These are phyloP conservation scores for Cutaneotrichosporon spelunceum DNA, from an alignment of 1,284 basidiomycete genomes.

Conservation along the genomic window DNA sequence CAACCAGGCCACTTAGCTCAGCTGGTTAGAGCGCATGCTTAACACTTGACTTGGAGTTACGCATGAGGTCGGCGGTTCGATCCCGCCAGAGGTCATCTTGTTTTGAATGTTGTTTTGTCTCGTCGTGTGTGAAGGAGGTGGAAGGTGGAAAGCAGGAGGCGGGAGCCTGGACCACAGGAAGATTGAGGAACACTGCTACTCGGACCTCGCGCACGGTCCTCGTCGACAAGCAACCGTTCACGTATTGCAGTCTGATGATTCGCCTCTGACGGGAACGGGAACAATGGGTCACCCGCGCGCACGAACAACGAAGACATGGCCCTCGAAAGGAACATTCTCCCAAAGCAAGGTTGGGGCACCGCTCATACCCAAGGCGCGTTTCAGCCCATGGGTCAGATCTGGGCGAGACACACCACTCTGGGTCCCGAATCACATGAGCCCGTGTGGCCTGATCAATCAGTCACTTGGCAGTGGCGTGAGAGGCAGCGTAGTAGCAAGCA, in stretches of 20 bases:
- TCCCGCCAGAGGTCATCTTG: neutral
- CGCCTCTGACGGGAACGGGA: neutral
- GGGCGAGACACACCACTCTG: no score
- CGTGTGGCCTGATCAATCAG: no score
- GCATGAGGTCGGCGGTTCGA: constrained; percentile 1
- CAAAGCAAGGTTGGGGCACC: no score
- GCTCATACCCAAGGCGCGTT: no score
- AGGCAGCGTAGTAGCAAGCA: neutral
- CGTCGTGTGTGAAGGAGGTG: no score
- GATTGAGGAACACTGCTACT: neutral
- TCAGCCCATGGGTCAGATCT: no score
- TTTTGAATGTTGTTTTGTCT: neutral
- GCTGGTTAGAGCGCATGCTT: constrained; percentile 1
- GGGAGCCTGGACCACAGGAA: no score
- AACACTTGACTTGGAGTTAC: neutral
- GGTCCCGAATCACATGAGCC: no score
- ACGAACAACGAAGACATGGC: no score
- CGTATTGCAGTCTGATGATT: neutral
- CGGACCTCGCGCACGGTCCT: neutral
- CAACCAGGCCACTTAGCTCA: neutral
- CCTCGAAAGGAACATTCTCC: no score
- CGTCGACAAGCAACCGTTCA: neutral
- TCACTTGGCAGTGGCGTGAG: neutral
- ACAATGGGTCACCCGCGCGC: no score
- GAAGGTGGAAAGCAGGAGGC: no score